Evolutionary conservation across 1,139 yeast species (phyloP).

Genomic region (Yamadazyma dushanensis): DNA sequence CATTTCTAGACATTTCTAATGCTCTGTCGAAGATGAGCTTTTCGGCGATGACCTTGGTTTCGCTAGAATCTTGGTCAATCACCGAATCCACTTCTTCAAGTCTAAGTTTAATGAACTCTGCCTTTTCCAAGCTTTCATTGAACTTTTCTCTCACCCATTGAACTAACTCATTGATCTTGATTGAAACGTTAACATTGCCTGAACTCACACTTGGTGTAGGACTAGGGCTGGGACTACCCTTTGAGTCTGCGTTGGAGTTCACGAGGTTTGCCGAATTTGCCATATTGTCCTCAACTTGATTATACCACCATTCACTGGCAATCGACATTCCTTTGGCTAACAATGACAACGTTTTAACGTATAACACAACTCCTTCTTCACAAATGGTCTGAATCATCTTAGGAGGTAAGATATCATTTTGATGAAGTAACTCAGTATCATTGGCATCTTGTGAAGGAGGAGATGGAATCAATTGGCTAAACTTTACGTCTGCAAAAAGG

Average conservation of each 20-base stretch:
- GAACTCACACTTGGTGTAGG: slow-evolving; percentile 10
- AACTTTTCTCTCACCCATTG: slow-evolving; percentile 92
- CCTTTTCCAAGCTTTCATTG: slow-evolving; percentile 85
- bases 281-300: slow-evolving; percentile 25
- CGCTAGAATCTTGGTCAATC: slow-evolving; percentile 12
- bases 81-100: slow-evolving; percentile 48
- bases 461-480: slow-evolving; percentile 75
- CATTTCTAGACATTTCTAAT: slow-evolving; percentile 84
- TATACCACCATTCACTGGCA: slow-evolving; percentile 88
- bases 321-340: slow-evolving; percentile 82
- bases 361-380: slow-evolving; percentile 83
- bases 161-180: slow-evolving; percentile 71
- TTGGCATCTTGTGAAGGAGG: slow-evolving; percentile 59
- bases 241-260: not conserved
- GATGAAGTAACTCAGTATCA: slow-evolving; percentile 42
- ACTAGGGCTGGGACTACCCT: slow-evolving; percentile 5
- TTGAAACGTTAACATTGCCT: slow-evolving; percentile 17
- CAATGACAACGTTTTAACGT: slow-evolving; percentile 78
- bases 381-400: slow-evolving; percentile 61
- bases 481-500: slow-evolving; percentile 88
- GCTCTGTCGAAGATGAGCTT: slow-evolving; percentile 90
- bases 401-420: slow-evolving; percentile 54
- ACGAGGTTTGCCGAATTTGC: slow-evolving; percentile 1
- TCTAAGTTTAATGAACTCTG: slow-evolving; percentile 68
- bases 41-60: slow-evolving; percentile 60